Conservation (phyloP, 805 yeast species). For the Metschnikowia koreensis region DNA sequence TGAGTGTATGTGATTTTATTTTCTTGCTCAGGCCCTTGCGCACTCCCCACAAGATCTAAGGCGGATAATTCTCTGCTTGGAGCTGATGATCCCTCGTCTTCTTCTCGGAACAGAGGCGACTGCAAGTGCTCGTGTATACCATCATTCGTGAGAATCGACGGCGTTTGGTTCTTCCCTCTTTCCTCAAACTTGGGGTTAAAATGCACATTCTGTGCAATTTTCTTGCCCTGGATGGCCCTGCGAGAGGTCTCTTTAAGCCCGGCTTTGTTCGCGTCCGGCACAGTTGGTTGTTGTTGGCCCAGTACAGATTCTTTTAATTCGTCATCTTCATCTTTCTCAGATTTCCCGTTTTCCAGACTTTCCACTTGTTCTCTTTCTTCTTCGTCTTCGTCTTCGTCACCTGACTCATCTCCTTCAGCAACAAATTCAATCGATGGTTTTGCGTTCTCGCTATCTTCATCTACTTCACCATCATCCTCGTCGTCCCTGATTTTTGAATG, state of each 20-base stretch:
- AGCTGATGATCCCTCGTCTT: constrained; percentile 19
- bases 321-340: constrained; percentile 6
- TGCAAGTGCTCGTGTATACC: constrained; percentile 35
- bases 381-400: constrained; percentile 18
- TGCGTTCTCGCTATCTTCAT: constrained; percentile 14
- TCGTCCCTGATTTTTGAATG: constrained; percentile 64
- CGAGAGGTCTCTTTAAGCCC: constrained; percentile 4
- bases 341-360: neutral
- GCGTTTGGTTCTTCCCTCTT: constrained; percentile 20
- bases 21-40: neutral
- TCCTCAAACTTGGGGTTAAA: constrained; percentile 9
- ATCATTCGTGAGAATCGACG: constrained; percentile 37
- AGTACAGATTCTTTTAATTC: neutral
- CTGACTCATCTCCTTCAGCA: constrained; percentile 37
- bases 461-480: constrained; percentile 49
- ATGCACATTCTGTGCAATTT: neutral
- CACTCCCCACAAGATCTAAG: neutral
- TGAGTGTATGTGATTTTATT: constrained; percentile 30
- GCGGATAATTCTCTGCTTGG: constrained; percentile 3
- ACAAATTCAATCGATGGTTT: constrained; percentile 64
- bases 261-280: constrained; percentile 5
- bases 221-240: constrained; percentile 5
- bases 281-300: neutral
- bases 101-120: constrained; percentile 34
- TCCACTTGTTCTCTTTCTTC: constrained; percentile 13